Evolutionary conservation across 2,329 filamentous ascomycete species (phyloP), one percentile per base, ranked within the genome.

Genomic region (Dactylellina drechsleri): DNA sequence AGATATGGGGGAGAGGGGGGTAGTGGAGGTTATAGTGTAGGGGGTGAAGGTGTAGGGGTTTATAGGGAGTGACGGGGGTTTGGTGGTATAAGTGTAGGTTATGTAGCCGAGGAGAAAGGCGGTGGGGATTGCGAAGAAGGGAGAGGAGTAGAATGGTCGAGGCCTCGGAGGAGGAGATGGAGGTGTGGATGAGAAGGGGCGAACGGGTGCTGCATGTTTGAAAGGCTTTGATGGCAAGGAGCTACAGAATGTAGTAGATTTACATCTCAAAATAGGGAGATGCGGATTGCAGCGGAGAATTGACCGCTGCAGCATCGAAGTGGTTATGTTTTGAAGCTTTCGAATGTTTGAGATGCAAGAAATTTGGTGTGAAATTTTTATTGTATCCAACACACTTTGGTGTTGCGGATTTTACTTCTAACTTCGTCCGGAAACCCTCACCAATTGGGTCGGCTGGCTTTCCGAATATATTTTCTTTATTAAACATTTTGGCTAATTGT

Each of bases 11-110:
- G 91, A 91, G 50, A 92, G 86, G 23, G 84, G 82, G 58, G 90
- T 86, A 77, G 87, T 87, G 26, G 84, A 81, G 15, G 86, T 84
- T 76, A 95, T 86, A 26, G 84, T 87, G 82, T 91, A 93, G 2
- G 87, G 86, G 41, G 86, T 86, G 81, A 92, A 93, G 23, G 83
- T 85, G 66, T 84, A 83, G 13, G 83, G 81, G 82, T 91, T 89
- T 72, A 92, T 85, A 87, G 41, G 87, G 86, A 1, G 78, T 26
- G 81, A 31, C 4, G 54, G 41, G 2, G 66, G 41, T n/a, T 54
- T 16, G 5, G 43, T 68, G 41, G 56, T 56, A 18, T 54, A 65
- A 4, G 7, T 36, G 56, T 78, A 77, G 20, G 66, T 68, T 18
- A 66, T 26, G 85, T 85, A 6, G 86, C 87, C 36, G 87, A 88